Percentiles rank a stretch among this genome's conserved stretches.
These are phyloP conservation scores for Parathielavia hyrcaniae DNA, from an alignment of 495 filamentous ascomycete genomes.

Conservation along the genomic window DNA sequence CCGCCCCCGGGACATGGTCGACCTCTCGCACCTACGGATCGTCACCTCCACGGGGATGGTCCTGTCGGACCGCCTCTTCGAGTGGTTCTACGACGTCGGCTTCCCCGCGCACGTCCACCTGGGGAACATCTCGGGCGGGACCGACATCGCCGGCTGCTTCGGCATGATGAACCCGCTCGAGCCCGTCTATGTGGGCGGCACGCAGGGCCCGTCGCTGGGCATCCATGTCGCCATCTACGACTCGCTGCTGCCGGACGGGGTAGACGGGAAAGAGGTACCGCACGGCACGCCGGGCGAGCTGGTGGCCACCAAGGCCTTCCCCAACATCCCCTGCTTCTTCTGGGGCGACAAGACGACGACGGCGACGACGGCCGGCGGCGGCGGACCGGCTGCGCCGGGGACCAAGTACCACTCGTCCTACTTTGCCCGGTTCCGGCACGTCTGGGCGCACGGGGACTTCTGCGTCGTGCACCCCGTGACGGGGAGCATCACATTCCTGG, in stretches of 20 bases:
- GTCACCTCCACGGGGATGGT: slow-evolving; percentile 76
- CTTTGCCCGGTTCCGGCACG: slow-evolving; percentile 63
- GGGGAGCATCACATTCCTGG: slow-evolving; percentile 59
- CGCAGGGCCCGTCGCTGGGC: slow-evolving; percentile 57
- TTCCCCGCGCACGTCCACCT: slow-evolving; percentile 61
- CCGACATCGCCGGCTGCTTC: slow-evolving; percentile 69
- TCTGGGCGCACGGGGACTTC: slow-evolving; percentile 81
- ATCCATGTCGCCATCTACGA: slow-evolving; percentile 63
- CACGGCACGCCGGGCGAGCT: slow-evolving; percentile 66
- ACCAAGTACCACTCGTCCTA: slow-evolving; percentile 62
- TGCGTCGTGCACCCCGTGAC: slow-evolving; percentile 63
- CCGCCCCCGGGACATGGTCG: slow-evolving; percentile 52
- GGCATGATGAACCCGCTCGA: slow-evolving; percentile 60
- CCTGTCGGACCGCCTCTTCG: slow-evolving; percentile 61
- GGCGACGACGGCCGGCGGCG: slow-evolving; percentile 14
- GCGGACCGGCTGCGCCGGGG: slow-evolving; percentile 30
- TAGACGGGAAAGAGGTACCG: slow-evolving; percentile 44
- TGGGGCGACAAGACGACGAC: slow-evolving; percentile 53
- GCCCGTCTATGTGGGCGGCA: slow-evolving; percentile 67
- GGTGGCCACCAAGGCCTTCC: slow-evolving; percentile 61
- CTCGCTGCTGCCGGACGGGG: slow-evolving; percentile 49
- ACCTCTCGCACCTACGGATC: slow-evolving; percentile 51
- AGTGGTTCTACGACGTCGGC: slow-evolving; percentile 77
- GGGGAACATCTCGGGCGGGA: slow-evolving; percentile 70
- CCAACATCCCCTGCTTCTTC: slow-evolving; percentile 66